These are phyloP conservation scores for Pholiota conissans DNA, from an alignment of 768 basidiomycete genomes.

Conservation along the genomic window DNA sequence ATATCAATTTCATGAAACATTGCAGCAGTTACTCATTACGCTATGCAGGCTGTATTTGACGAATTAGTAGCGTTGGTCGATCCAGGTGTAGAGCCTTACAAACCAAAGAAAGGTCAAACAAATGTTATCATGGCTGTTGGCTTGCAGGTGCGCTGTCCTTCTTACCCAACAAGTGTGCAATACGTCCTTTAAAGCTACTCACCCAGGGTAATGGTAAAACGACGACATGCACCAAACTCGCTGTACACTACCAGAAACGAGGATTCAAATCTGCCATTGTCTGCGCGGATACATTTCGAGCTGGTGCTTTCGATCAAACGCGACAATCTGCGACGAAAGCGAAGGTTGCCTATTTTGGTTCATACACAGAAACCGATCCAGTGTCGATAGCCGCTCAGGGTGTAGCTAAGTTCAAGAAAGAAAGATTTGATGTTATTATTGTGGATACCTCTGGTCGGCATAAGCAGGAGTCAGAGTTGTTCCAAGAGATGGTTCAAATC, in stretches of 20 bases:
- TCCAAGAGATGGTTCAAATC: slow-evolving; percentile 98
- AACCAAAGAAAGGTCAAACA: slow-evolving; percentile 91
- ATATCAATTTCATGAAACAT: too few relatives aligned
- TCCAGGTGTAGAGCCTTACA: slow-evolving; percentile 93
- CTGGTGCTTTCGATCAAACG: slow-evolving; percentile 98
- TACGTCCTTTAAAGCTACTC: not conserved
- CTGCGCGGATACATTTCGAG: slow-evolving; percentile 99
- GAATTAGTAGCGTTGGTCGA: slow-evolving; percentile 95
- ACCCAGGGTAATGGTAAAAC: slow-evolving; percentile 95
- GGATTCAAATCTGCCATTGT: slow-evolving; percentile 97
- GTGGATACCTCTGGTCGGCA: slow-evolving; percentile 98
- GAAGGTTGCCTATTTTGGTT: slow-evolving; percentile 98
- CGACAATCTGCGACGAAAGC: slow-evolving; percentile 98
- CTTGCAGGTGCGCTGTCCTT: slow-evolving; percentile 64
- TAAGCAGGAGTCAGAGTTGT: slow-evolving; percentile 95
- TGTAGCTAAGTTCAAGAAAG: slow-evolving; percentile 96
- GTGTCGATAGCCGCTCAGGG: slow-evolving; percentile 93
- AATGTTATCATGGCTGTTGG: slow-evolving; percentile 99
- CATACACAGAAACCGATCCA: slow-evolving; percentile 98
- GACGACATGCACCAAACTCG: slow-evolving; percentile 98
- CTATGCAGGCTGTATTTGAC: slow-evolving; percentile 85
- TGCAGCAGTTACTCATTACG: not conserved
- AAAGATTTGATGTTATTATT: slow-evolving; percentile 97
- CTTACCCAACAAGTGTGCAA: not conserved
- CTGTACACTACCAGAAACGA: slow-evolving; percentile 95